phyloP scores from a whole-genome alignment of 2,329 filamentous ascomycete species.

The Cryphonectria nitschkei region DNA sequence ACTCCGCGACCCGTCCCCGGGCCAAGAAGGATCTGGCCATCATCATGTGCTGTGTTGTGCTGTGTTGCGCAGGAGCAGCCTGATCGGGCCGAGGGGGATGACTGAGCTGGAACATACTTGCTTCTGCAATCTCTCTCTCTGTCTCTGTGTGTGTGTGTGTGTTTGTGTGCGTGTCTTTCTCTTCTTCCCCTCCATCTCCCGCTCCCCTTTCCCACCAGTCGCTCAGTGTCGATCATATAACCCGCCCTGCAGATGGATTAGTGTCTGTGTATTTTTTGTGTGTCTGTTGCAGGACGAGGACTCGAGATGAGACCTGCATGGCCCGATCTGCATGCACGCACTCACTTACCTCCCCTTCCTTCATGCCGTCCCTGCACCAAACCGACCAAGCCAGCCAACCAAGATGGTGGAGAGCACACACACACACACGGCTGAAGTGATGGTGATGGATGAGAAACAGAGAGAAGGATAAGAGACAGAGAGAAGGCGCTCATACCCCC shows the following conservation, averaged over 20 bases:
- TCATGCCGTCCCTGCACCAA: constrained; percentile 1
- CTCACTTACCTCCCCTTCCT: neutral
- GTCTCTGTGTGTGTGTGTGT: neutral
- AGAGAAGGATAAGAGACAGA: neutral
- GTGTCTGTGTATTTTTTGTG: no score
- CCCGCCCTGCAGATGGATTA: neutral
- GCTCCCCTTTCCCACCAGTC: neutral
- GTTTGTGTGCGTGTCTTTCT: neutral
- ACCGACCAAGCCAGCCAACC: neutral
- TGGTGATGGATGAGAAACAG: neutral
- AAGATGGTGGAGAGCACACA: neutral
- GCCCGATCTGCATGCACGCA: neutral
- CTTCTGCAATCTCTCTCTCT: neutral
- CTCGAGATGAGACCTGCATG: constrained; percentile 1
- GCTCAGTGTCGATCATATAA: neutral
- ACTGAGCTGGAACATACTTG: neutral
- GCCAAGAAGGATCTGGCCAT: neutral
- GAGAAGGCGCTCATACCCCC: neutral
- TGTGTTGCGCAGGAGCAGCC: neutral
- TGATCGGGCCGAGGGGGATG: neutral
- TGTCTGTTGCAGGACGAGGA: neutral
- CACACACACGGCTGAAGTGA: neutral
- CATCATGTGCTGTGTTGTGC: neutral
- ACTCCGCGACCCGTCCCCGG: neutral
- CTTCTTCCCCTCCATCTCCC: neutral